Percentiles rank a stretch among this genome's conserved stretches.
Evolutionary conservation across 2,329 filamentous ascomycete genomes (phyloP).

Genomic region (Neoarthrinium moseri): DNA sequence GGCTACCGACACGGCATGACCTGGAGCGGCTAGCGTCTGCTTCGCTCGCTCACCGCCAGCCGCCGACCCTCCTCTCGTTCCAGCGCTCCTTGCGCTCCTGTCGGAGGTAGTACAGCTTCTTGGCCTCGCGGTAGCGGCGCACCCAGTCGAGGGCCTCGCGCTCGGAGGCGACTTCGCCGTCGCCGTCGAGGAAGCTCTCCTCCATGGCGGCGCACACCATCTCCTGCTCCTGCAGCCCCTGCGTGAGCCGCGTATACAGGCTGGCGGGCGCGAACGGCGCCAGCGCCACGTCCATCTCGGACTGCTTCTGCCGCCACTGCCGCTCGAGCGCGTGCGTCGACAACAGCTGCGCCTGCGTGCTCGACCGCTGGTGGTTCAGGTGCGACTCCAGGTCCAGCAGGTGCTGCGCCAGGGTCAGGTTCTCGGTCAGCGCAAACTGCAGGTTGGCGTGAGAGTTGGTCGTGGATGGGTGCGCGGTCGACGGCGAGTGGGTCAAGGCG

Average conservation of each 20-base stretch:
- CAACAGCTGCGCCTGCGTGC: conserved; percentile 78
- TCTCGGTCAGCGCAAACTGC: conserved; percentile 64
- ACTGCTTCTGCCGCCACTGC: conserved; percentile 87
- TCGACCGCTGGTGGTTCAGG: conserved; percentile 60
- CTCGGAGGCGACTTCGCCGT: conserved; percentile 61
- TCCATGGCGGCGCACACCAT: conserved; percentile 77
- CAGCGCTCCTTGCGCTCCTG: conserved; percentile 88
- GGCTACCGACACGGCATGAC: no score
- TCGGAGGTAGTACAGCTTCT: conserved; percentile 74
- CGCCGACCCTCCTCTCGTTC: conserved; percentile 94
- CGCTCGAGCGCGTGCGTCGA: conserved; percentile 83
- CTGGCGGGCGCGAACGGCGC: conserved; percentile 83
- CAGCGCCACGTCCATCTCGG: conserved; percentile 82
- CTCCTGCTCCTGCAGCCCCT: conserved; percentile 80
- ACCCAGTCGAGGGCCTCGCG: conserved; percentile 86
- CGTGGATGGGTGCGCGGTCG: conserved; percentile 71
- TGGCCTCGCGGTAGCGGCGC: conserved; percentile 74
- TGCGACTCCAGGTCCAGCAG: conserved; percentile 59
- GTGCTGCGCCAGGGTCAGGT: conserved; percentile 66
- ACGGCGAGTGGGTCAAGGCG: conserved; percentile 68
- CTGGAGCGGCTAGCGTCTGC: no score
- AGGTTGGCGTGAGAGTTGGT: conserved; percentile 64
- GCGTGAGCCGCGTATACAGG: conserved; percentile 77
- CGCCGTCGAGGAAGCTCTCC: conserved; percentile 82
- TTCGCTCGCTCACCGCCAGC: conserved; percentile 83